Evolutionary conservation across 257 asterid species (phyloP), one percentile per base, ranked within the genome.

Genomic region (Agastache rugosa): DNA sequence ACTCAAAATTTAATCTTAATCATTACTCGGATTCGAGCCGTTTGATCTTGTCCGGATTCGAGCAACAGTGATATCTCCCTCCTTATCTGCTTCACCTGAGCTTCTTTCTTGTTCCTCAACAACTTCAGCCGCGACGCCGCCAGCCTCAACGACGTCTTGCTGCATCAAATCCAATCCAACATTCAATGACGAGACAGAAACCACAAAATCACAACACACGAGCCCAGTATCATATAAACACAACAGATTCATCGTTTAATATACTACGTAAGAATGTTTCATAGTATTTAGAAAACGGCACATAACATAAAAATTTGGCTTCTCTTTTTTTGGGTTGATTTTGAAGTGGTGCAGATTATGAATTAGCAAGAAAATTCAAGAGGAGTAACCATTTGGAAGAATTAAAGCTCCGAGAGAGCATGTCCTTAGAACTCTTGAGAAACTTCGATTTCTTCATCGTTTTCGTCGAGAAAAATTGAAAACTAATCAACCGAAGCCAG

Each of bases 61-160:
- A 93, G 93, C 78, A 93, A 62, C 85, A 85, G 84, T 5, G 96
- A 88, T 11, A 89, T 81, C 80, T 93, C 98, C 75, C 85, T 82
- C 80, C 73, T 87, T 88, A 87, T 91, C 81, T 91, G 96, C 61
- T 83, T 91, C 67, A 91, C 80, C 75, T 90, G 97, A 53, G 50
- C 86, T 71, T 93, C 94, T 62, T 91, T 93, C 86, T 80, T 91
- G 83, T 93, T 93, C 86, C 80, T 89, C 88, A 91, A 78, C 17
- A 93, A 74, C 87, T 93, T 91, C 78, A 90, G 63, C 80, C 98
- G 85, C 8, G 98, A 85, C n/a, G 74, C 74, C 35, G 90, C 96
- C 66, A 91, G 77, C 87, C 81, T 91, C 85, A 93, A 77, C 55
- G 96, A 73, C 72, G 82, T 89, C 76, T 91, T 93, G 76, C 97